Evolutionary conservation across 306 rosid species (phyloP), one percentile per base, ranked within the genome.

Genomic region (Vigna reflexopilosa): DNA sequence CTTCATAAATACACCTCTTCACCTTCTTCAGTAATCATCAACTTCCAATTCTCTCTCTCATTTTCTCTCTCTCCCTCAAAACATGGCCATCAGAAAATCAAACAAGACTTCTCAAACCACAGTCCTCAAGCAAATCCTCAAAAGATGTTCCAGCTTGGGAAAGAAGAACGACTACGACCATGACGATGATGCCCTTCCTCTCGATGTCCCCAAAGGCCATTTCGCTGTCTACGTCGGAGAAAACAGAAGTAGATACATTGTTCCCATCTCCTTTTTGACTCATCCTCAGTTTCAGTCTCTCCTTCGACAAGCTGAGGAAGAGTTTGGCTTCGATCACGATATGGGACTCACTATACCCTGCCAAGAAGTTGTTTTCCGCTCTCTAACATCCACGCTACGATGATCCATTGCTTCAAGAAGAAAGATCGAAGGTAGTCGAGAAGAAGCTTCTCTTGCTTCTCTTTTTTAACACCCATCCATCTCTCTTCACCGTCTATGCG

Each of bases 301-400:
- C 38, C 97, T 94, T 13, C 90, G 88, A 24, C 95, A 83, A 85
- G 98, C 99, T 0, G 99, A 95, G 59, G 98, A 95, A 73, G 99
- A 95, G 72, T 95, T 89, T 24, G 99, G 99, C 3, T 95, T 95
- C 72, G 93, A 89, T 79, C 98, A 95, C 48, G 93, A 95, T 3
- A 91, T 89, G 93, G 98, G 99, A 7, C 91, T 93, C 85, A 90
- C 97, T 0, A 93, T 95, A 72, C 99, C 99, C 36, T 95, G 99
- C 38, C 90, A 93, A 81, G 99, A 95, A 83, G 91, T 85, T 44
- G 96, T 91, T 73, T 95, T 95, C 61, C 88, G 79, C 28, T 91
- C 98, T 62, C 81, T 95, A 54, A 89, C 98, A 14, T 92, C 98
- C 55, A 86, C 80, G 89, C 85, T 92, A 51, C 71, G 91, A 84